Evolutionary conservation across 106 monocot species (phyloP).

Genomic region (Dioscorea dumetorum): DNA sequence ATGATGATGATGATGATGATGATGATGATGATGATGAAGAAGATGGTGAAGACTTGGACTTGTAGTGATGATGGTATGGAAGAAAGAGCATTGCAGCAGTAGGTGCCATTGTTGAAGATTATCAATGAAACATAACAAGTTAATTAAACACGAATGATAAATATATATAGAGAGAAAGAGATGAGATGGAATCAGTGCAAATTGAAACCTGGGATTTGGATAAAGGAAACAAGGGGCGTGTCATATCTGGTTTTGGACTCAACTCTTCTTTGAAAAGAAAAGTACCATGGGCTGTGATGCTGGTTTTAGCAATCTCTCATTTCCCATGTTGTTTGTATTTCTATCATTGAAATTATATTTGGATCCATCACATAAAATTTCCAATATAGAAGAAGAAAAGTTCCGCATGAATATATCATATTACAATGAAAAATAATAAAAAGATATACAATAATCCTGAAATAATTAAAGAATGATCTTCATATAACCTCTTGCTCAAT

Average conservation of each 20-base stretch:
- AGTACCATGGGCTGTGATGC: too few relatives aligned
- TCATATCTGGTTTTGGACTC: background rate
- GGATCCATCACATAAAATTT: too few relatives aligned
- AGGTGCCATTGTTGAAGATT: constrained; percentile 1
- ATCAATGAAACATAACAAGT: background rate
- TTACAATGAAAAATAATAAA: too few relatives aligned
- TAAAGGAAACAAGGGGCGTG: background rate
- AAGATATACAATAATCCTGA: too few relatives aligned
- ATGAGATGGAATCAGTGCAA: too few relatives aligned
- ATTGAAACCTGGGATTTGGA: background rate
- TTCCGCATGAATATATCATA: too few relatives aligned
- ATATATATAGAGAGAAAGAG: constrained; percentile 5
- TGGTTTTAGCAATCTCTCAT: too few relatives aligned
- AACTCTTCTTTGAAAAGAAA: background rate
- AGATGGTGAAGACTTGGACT: background rate
- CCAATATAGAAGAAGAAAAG: too few relatives aligned
- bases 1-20: background rate
- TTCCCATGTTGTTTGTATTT: too few relatives aligned
- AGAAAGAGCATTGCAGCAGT: constrained; percentile 9
- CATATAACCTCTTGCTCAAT: constrained; percentile 34
- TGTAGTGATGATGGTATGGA: constrained; percentile 6
- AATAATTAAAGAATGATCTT: too few relatives aligned
- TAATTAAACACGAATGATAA: background rate
- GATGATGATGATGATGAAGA: too few relatives aligned
- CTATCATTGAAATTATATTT: too few relatives aligned